Conservation (phyloP, 768 basidiomycete species). For the Calvatia gigantea region DNA sequence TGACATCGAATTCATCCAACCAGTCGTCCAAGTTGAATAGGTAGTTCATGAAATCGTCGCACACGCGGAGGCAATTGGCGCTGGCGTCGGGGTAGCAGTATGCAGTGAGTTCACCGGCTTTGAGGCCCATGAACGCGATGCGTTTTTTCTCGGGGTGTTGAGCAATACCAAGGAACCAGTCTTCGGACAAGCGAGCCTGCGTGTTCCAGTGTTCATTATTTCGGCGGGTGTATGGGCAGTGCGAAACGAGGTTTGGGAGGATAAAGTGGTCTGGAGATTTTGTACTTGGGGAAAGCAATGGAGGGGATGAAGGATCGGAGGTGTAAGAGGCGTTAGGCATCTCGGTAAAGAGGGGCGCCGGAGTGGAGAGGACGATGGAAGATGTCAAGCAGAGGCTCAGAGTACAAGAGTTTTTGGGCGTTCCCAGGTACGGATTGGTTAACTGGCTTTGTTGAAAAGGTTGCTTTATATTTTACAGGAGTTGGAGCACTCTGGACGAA, state of each 20-base stretch:
- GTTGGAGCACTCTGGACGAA: not conserved
- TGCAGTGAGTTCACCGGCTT: constrained; percentile 65
- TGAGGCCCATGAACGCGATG: constrained; percentile 49
- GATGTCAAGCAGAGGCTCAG: not conserved
- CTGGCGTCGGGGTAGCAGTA: constrained; percentile 57
- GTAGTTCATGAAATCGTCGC: constrained; percentile 67
- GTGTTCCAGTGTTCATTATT: constrained; percentile 41
- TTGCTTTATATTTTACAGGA: not conserved
- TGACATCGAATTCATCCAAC: constrained; percentile 19
- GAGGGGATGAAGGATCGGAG: not conserved
- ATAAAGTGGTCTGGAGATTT: constrained; percentile 34
- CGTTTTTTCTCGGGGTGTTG: constrained; percentile 38
- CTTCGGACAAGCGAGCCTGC: constrained; percentile 40
- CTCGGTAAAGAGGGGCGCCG: not conserved
- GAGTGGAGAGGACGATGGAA: not conserved
- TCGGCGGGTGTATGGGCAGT: constrained; percentile 42
- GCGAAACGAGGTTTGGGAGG: constrained; percentile 51
- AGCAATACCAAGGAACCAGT: constrained; percentile 45
- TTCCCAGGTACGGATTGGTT: not conserved
- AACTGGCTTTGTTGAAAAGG: not conserved
- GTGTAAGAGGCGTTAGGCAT: constrained; percentile 2
- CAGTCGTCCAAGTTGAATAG: constrained; percentile 45
- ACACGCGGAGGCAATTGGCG: constrained; percentile 55
- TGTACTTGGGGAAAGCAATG: not conserved
- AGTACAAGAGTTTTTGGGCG: not conserved